Evolutionary conservation across 331 rosid genomes (phyloP).

Genomic region (Acacia pycnantha): DNA sequence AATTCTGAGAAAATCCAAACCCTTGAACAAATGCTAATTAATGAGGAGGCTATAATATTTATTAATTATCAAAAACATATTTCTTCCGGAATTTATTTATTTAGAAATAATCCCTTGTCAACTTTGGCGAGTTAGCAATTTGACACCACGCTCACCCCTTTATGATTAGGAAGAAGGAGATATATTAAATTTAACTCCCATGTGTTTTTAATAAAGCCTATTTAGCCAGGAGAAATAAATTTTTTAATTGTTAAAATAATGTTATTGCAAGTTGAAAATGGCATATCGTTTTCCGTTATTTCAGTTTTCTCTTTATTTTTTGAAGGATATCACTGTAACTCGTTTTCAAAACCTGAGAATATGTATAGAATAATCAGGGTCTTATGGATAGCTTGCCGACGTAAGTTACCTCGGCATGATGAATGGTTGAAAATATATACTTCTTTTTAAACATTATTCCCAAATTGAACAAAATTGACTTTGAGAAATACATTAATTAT

Average conservation of each 20-base stretch:
- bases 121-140: constrained; percentile 26
- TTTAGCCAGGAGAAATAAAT: constrained; percentile 8
- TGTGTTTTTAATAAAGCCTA: constrained; percentile 10
- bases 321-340: not conserved
- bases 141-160: constrained; percentile 13
- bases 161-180: constrained; percentile 22
- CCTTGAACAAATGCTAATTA: not conserved
- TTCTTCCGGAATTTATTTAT: not conserved
- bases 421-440: constrained; percentile 30
- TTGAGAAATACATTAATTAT: constrained; percentile 1
- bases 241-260: constrained; percentile 25
- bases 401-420: constrained; percentile 25
- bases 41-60: not conserved
- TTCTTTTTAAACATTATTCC: constrained; percentile 11
- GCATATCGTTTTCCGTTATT: constrained; percentile 21
- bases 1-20: too few relatives aligned
- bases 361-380: constrained; percentile 29
- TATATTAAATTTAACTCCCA: constrained; percentile 12
- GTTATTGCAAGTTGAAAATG: constrained; percentile 22
- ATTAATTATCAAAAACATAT: not conserved
- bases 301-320: not conserved
- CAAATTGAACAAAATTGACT: constrained; percentile 38
- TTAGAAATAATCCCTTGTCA: constrained; percentile 23
- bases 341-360: constrained; percentile 23
- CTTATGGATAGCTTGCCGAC: constrained; percentile 26